These are phyloP conservation scores for Kingdonia uniflora DNA, from an alignment of 164 flowering plant genomes.

Conservation along the genomic window DNA sequence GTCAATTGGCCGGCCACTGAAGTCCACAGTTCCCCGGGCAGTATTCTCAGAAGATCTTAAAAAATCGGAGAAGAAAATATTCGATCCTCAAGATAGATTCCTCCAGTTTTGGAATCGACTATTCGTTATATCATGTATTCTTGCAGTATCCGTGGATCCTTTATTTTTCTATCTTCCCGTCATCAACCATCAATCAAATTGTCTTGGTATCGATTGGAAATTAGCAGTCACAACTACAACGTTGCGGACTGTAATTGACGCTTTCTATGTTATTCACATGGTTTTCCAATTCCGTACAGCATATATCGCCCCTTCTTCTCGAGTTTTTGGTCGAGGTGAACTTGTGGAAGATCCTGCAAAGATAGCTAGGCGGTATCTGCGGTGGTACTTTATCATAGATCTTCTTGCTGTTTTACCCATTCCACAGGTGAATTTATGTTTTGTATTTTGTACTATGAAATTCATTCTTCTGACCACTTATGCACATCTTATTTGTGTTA, in stretches of 20 bases:
- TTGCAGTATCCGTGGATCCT: constrained; percentile 88
- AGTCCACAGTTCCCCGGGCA: constrained; percentile 74
- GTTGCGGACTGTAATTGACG: constrained; percentile 5
- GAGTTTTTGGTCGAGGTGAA: constrained; percentile 98
- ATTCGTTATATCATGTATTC: constrained; percentile 73
- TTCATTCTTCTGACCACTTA: too few relatives aligned
- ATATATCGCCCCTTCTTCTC: constrained; percentile 94
- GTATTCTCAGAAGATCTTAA: constrained; percentile 89
- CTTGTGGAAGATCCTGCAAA: constrained; percentile 85
- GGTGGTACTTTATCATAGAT: constrained; percentile 63
- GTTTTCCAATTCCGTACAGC: constrained; percentile 91
- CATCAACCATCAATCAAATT: constrained; percentile 10
- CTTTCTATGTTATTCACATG: constrained; percentile 44
- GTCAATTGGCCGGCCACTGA: constrained; percentile 75
- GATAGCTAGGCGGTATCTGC: constrained; percentile 82
- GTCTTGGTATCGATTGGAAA: constrained; percentile 6
- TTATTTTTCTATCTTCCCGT: constrained; percentile 85
- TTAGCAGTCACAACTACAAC: constrained; percentile 9
- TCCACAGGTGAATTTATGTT: constrained; percentile 62
- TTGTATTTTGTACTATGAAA: not conserved
- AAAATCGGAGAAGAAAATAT: constrained; percentile 74
- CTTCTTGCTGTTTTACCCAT: constrained; percentile 80
- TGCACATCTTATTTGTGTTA: too few relatives aligned
- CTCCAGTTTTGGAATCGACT: constrained; percentile 68
- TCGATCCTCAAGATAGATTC: constrained; percentile 90